phyloP scores from a whole-genome alignment of 1,139 yeast genomes.

The Candida labiduridarum region DNA sequence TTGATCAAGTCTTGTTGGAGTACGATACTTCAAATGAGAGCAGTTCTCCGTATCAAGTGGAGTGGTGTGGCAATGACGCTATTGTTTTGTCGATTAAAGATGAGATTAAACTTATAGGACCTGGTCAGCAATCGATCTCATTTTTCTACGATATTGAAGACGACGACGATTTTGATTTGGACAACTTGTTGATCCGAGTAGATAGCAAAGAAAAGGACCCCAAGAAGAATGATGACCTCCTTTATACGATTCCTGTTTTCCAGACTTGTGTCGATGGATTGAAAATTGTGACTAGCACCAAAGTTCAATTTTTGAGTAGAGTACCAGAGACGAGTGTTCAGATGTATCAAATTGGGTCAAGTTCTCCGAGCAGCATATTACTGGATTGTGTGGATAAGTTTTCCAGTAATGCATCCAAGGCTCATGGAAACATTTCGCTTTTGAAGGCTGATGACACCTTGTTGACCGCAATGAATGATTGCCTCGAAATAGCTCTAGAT shows the following conservation, averaged over 20 bases:
- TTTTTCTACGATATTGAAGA: constrained; percentile 47
- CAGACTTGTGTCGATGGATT: constrained; percentile 72
- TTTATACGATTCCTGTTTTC: constrained; percentile 39
- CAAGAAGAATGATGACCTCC: constrained; percentile 21
- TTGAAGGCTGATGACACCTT: constrained; percentile 58
- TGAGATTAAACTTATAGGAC: constrained; percentile 72
- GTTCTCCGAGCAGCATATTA: constrained; percentile 79
- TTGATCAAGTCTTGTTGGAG: constrained; percentile 55
- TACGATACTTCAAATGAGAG: constrained; percentile 45
- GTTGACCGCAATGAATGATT: constrained; percentile 64
- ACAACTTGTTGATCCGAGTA: constrained; percentile 19
- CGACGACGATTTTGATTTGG: constrained; percentile 33
- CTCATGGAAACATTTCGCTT: constrained; percentile 70
- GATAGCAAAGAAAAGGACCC: constrained; percentile 7
- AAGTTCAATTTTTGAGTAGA: constrained; percentile 64
- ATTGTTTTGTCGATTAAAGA: constrained; percentile 63
- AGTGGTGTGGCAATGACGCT: constrained; percentile 90
- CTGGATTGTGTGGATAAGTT: constrained; percentile 81
- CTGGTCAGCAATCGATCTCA: constrained; percentile 61
- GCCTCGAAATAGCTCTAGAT: constrained; percentile 74
- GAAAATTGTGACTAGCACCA: constrained; percentile 58
- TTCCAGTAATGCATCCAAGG: constrained; percentile 72
- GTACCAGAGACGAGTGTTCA: constrained; percentile 62
- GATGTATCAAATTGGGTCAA: constrained; percentile 80
- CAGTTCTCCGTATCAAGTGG: constrained; percentile 45